phyloP scores from a whole-genome alignment of 108 stramenopile species.

The Mediolabrus comicus region DNA sequence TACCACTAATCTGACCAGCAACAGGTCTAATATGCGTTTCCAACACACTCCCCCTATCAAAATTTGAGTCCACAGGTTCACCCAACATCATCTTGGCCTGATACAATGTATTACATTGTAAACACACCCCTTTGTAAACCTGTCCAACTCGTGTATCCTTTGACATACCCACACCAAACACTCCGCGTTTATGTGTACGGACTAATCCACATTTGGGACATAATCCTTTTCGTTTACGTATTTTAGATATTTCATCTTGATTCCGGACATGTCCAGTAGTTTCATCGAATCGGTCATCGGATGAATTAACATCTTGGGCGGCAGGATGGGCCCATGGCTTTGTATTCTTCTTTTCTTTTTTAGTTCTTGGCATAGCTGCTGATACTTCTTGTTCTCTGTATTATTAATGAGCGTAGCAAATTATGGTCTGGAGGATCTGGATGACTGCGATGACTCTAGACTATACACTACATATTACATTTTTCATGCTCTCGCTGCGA shows the following conservation, averaged over 20 bases:
- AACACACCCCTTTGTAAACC: conserved; percentile 43
- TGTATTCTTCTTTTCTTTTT: not conserved
- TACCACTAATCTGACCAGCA: not conserved
- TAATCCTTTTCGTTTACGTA: conserved; percentile 1
- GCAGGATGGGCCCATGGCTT: not conserved
- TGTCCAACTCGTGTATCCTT: conserved; percentile 1
- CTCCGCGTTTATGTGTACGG: not conserved
- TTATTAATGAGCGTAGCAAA: too few species aligned
- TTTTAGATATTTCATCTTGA: not conserved
- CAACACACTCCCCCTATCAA: not conserved
- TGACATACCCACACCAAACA: not conserved
- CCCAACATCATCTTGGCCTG: conserved; percentile 9
- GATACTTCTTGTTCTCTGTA: too few species aligned
- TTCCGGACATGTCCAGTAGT: conserved; percentile 5
- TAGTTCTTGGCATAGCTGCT: too few species aligned
- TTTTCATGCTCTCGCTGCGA: too few species aligned
- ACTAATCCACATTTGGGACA: conserved; percentile 20
- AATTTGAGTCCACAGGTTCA: not conserved
- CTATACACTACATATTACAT: too few species aligned
- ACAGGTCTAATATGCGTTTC: not conserved
- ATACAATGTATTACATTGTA: conserved; percentile 17
- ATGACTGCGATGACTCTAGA: too few species aligned
- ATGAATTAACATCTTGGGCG: not conserved
- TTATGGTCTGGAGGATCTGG: too few species aligned
- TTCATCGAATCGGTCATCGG: not conserved